Evolutionary conservation across 345 rosid species (phyloP).

Genomic region (Gossypioides kirkii): DNA sequence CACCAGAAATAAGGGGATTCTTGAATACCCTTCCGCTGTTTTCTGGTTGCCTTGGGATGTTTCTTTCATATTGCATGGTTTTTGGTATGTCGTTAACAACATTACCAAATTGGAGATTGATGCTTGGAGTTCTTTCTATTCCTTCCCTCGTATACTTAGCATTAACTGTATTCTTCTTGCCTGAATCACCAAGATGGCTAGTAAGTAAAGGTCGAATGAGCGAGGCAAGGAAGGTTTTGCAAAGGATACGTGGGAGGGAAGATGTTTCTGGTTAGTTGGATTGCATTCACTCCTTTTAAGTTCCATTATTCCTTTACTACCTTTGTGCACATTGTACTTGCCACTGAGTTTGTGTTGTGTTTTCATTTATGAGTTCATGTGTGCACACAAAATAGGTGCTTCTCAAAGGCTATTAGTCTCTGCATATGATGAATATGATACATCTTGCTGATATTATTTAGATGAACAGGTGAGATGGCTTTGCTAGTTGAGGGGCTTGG

Average conservation of each 20-base stretch:
- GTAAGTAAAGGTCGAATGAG: slow-evolving; percentile 90
- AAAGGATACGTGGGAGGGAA: slow-evolving; percentile 71
- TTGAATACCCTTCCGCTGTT: slow-evolving; percentile 94
- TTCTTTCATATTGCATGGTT: slow-evolving; percentile 82
- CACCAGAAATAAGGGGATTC: slow-evolving; percentile 82
- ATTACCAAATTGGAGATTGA: slow-evolving; percentile 86
- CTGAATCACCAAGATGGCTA: slow-evolving; percentile 98
- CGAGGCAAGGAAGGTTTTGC: slow-evolving; percentile 86
- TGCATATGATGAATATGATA: not conserved
- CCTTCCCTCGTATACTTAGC: slow-evolving; percentile 70
- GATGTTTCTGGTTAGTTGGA: slow-evolving; percentile 78
- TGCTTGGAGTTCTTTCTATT: slow-evolving; percentile 84
- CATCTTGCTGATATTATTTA: slow-evolving; percentile 16
- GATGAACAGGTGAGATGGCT: slow-evolving; percentile 91
- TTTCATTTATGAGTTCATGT: not conserved
- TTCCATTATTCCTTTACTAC: not conserved
- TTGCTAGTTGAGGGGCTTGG: slow-evolving; percentile 92
- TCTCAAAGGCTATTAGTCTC: not conserved
- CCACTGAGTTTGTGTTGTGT: not conserved
- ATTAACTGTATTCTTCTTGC: slow-evolving; percentile 65
- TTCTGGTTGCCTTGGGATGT: slow-evolving; percentile 89
- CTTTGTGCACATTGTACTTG: slow-evolving; percentile 1
- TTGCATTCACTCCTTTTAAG: not conserved
- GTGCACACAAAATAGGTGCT: not conserved
- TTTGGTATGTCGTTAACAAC: slow-evolving; percentile 76